Evolutionary conservation across 495 filamentous ascomycete genomes (phyloP), one percentile per base, ranked within the genome.

Genomic region (Hyaloscypha hepaticicola): DNA sequence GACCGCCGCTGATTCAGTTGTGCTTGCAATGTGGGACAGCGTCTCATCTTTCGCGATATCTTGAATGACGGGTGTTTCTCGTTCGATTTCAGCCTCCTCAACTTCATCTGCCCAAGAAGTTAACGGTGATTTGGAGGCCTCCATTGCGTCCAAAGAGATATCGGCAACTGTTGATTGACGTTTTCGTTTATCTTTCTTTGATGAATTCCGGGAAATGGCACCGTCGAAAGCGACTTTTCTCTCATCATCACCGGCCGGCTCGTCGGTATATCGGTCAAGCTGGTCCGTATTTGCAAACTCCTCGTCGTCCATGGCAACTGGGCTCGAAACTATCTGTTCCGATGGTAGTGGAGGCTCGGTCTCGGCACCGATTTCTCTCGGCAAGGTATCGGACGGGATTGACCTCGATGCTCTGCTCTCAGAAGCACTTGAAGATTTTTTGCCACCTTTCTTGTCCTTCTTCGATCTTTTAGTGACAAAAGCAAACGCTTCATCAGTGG

Each of bases 161-260:
- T 64, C 63, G 19, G 60, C 25, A 24, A 24, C 50, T 5, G 69
- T 71, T 14, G 69, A 25, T 68, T 72, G 67, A 60, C 70, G 66
- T 59, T 75, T 71, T 61, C 72, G 70, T 67, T 71, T 75, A 31
- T 70, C 66, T 55, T 70, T 65, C 61, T 67, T 69, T 27, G 58
- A 70, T 62, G 45, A 22, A 48, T 68, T 70, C 27, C 57, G 67
- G 48, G 66, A 70, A 50, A 72, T 41, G 22, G 55, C 62, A 63
- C 65, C 22, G 1, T 24, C 66, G 5, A n/a, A 63, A 70, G 70
- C 65, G 34, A 53, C 69, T 52, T 61, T 28, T 25, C 52, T 33
- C 50, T 68, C 65, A 4, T 58, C 60, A 33, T 55, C 58, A 33
- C 53, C 38, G 19, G 38, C 38, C 38, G 1, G 38, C 16, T 45